Evolutionary conservation across 208 protist species (phyloP), one percentile per base, ranked within the genome.

Genomic region (Acanthamoeba lenticulata): DNA sequence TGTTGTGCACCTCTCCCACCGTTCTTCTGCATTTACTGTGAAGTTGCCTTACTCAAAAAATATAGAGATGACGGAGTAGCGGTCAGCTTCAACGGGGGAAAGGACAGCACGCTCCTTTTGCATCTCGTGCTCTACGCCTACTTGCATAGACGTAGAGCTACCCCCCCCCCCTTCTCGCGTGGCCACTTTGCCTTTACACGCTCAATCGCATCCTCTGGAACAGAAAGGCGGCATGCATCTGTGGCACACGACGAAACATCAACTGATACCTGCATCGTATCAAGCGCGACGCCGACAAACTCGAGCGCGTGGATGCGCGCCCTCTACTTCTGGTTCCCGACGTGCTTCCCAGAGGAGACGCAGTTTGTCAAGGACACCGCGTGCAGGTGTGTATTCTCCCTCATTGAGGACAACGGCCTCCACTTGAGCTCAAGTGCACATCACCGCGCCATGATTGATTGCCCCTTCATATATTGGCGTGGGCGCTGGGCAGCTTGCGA

Each of bases 21-120:
- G 24, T 24, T 38, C 29, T 44, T 32, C 21, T 42, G 19, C 24
- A n/a, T 77, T 77, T 77, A 72, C 57, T 9, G 7, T 32, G 57
- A 65, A 9, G 5, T 65, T 27, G 57, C 5, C 9, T 9, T 27
- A 13, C 3, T 6, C 34, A 74, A 13, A 9, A 6, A 15, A 40
- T 1, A 74, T 19, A 96, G 95, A 1, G 34, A 81, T 17, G 62
- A 95, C 21, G 90, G 67, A 3, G 17, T 96, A 13, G 95, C 65
- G 32, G 15, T 96, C 34, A 95, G 94, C 90, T 96, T 96, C 60
- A 96, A 96, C 49, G 95, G 95, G 24, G 95, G 95, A 6, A 96
- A 96, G 69, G 95, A 96, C 72, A 95, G 95, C 90, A 96, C 94
- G 17, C 45, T 95, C 19, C 27, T 96, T 3, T 52, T 96, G 1